phyloP scores from a whole-genome alignment of 2,329 filamentous ascomycete genomes.

The Penicillium sp. region DNA sequence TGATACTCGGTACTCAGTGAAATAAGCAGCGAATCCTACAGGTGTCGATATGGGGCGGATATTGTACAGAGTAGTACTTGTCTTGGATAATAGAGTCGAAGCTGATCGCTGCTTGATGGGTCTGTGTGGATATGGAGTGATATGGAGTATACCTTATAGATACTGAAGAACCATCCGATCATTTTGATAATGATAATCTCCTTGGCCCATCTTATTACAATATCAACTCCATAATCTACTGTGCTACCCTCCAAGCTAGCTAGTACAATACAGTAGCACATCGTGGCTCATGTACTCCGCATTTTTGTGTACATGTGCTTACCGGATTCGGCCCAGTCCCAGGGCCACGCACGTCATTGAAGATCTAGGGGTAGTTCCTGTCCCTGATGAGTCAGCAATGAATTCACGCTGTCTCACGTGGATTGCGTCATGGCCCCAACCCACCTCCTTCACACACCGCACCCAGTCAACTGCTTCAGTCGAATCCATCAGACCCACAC shows the following conservation, averaged over 20 bases:
- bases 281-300: not conserved
- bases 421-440: conserved; percentile 28
- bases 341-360: conserved; percentile 4
- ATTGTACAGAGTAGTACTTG: no score
- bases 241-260: not conserved
- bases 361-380: not conserved
- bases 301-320: not conserved
- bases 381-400: conserved; percentile 2
- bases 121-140: not conserved
- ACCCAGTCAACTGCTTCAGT: conserved; percentile 5
- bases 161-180: not conserved
- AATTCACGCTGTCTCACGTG: conserved; percentile 10
- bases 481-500: not conserved
- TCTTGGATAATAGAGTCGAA: no score
- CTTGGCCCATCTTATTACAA: not conserved
- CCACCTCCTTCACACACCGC: conserved; percentile 18
- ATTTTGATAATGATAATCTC: not conserved
- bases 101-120: not conserved
- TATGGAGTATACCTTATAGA: not conserved
- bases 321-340: conserved; percentile 8
- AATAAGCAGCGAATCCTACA: not conserved
- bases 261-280: not conserved
- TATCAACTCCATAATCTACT: not conserved
- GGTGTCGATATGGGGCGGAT: no score
- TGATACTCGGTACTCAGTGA: not conserved